Evolutionary conservation across 2,329 filamentous ascomycete genomes (phyloP).

Genomic region (Fusarium pseudonygamai): DNA sequence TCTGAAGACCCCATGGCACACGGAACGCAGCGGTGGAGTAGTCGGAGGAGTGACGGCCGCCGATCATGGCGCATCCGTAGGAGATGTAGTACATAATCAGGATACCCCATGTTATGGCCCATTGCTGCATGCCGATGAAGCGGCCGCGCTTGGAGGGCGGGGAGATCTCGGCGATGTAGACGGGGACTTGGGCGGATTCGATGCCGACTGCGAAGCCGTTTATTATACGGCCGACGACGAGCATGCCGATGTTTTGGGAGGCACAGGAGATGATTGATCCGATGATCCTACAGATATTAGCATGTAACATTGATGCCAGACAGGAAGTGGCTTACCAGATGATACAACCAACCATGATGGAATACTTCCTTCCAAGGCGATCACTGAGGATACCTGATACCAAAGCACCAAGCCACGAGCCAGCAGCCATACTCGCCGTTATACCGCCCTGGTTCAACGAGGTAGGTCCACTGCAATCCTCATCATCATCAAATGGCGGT

Average conservation of each 20-base stretch:
- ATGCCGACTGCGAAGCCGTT: slow-evolving; percentile 73
- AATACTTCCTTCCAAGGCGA: slow-evolving; percentile 58
- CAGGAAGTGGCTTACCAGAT: slow-evolving; percentile 55
- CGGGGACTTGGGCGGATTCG: slow-evolving; percentile 72
- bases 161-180: slow-evolving; percentile 76
- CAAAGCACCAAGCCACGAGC: slow-evolving; percentile 60
- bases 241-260: slow-evolving; percentile 51
- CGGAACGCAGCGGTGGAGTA: slow-evolving; percentile 66
- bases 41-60: slow-evolving; percentile 53
- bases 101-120: slow-evolving; percentile 77
- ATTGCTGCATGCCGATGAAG: slow-evolving; percentile 68
- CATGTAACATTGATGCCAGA: accelerated
- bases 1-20: slow-evolving; percentile 70
- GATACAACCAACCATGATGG: slow-evolving; percentile 60
- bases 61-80: slow-evolving; percentile 71
- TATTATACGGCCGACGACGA: slow-evolving; percentile 64
- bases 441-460: slow-evolving; percentile 61
- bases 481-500: slow-evolving; percentile 43
- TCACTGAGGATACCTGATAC: slow-evolving; percentile 61
- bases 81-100: slow-evolving; percentile 74
- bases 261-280: slow-evolving; percentile 59
- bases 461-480: slow-evolving; percentile 48
- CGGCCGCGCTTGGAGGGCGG: slow-evolving; percentile 56
- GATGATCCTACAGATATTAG: slow-evolving; percentile 51
- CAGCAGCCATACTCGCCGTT: slow-evolving; percentile 61